Conservation (phyloP, 2,329 filamentous ascomycete species). For the Claviceps sp. region DNA sequence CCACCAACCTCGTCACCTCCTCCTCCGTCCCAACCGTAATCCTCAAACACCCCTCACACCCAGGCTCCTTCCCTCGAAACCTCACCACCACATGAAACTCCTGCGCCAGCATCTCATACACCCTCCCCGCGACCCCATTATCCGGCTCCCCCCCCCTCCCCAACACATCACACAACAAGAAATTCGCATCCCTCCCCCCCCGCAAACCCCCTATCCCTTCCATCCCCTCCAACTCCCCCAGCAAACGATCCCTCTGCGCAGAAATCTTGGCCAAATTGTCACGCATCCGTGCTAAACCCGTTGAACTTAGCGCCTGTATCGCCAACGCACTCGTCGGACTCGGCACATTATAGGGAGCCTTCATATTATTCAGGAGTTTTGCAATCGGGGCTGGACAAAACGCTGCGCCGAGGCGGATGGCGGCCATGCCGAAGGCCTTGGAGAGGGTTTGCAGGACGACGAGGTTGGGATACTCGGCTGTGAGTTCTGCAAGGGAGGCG, state of each 20-base stretch:
- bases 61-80: slow-evolving; percentile 85
- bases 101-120: slow-evolving; percentile 79
- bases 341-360: slow-evolving; percentile 92
- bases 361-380: slow-evolving; percentile 72
- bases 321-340: slow-evolving; percentile 78
- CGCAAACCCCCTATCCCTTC: slow-evolving; percentile 67
- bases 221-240: slow-evolving; percentile 60
- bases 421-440: slow-evolving; percentile 92
- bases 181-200: slow-evolving; percentile 75
- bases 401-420: slow-evolving; percentile 77
- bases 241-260: slow-evolving; percentile 61
- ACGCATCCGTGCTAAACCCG: slow-evolving; percentile 62
- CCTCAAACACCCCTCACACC: slow-evolving; percentile 76
- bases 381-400: slow-evolving; percentile 69
- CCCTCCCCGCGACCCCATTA: slow-evolving; percentile 62
- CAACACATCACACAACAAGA: slow-evolving; percentile 80
- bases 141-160: slow-evolving; percentile 59
- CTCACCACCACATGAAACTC: slow-evolving; percentile 80
- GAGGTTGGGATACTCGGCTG: slow-evolving; percentile 82
- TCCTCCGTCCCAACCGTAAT: slow-evolving; percentile 85
- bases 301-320: slow-evolving; percentile 50
- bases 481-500: slow-evolving; percentile 80
- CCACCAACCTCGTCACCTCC: slow-evolving; percentile 70
- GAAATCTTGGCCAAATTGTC: slow-evolving; percentile 57
- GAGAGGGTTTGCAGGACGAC: slow-evolving; percentile 98